phyloP scores from a whole-genome alignment of 352 stramenopile genomes.

The Elongisporangium undulatum region DNA sequence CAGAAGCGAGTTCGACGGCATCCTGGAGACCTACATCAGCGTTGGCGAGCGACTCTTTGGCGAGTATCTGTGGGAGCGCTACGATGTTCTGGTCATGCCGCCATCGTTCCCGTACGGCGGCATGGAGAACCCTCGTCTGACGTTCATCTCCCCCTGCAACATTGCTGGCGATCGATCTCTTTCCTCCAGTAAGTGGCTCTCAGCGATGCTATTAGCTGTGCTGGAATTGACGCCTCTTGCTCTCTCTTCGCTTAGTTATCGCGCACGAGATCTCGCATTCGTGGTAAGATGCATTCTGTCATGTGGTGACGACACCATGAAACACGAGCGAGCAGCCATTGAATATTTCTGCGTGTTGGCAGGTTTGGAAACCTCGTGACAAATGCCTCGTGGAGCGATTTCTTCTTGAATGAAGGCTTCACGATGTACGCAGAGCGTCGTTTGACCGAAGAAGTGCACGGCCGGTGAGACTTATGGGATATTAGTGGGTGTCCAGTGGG shows the following conservation, averaged over 20 bases:
- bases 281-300: slow-evolving; percentile 24
- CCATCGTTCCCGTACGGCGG: slow-evolving; percentile 95
- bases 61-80: slow-evolving; percentile 82
- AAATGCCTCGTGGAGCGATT: slow-evolving; percentile 83
- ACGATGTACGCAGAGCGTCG: slow-evolving; percentile 82
- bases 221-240: neutral
- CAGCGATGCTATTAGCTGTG: neutral
- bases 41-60: slow-evolving; percentile 77
- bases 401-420: slow-evolving; percentile 89
- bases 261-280: slow-evolving; percentile 84
- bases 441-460: slow-evolving; percentile 61
- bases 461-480: slow-evolving; percentile 29
- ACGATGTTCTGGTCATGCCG: slow-evolving; percentile 83
- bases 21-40: slow-evolving; percentile 66
- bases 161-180: slow-evolving; percentile 79
- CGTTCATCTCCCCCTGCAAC: slow-evolving; percentile 77
- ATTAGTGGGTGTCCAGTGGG: neutral
- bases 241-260: slow-evolving; percentile 32
- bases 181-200: slow-evolving; percentile 42
- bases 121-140: slow-evolving; percentile 96
- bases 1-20: slow-evolving; percentile 68
- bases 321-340: neutral
- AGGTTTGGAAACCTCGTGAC: slow-evolving; percentile 84
- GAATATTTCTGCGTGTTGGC: neutral
- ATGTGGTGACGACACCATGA: neutral